phyloP scores from a whole-genome alignment of 2,329 filamentous ascomycete species.

The Stemphylium lycopersici region DNA sequence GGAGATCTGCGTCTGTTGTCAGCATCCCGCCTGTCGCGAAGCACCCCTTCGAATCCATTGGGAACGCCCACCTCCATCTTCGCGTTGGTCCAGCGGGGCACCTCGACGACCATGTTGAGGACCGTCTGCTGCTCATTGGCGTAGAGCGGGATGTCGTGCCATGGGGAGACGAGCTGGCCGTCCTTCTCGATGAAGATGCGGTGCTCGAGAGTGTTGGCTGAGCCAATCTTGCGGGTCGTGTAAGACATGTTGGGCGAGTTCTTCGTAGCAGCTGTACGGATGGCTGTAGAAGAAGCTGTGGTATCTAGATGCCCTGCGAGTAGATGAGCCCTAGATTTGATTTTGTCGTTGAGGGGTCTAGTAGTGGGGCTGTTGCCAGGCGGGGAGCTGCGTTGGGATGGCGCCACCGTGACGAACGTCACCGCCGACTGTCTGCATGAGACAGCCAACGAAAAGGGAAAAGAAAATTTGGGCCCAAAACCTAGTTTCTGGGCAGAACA shows the following conservation, averaged over 20 bases:
- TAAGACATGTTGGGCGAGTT: slow-evolving; percentile 64
- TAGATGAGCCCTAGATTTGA: slow-evolving; percentile 48
- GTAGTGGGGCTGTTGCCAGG: slow-evolving; percentile 47
- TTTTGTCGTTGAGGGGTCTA: slow-evolving; percentile 48
- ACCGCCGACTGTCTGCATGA: slow-evolving; percentile 44
- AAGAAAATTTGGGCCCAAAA: slow-evolving; percentile 23
- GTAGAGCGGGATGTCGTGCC: slow-evolving; percentile 98
- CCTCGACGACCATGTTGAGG: slow-evolving; percentile 99
- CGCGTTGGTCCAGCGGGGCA: slow-evolving; percentile 98
- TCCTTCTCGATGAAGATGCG: slow-evolving; percentile 98
- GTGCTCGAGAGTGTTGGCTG: slow-evolving; percentile 93
- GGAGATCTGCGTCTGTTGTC: slow-evolving; percentile 73
- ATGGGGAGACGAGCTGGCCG: slow-evolving; percentile 90
- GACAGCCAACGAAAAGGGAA: slow-evolving; percentile 34
- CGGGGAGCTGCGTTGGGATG: slow-evolving; percentile 42
- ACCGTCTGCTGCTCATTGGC: slow-evolving; percentile 95
- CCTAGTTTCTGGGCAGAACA: slow-evolving; percentile 26
- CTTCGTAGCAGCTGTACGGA: slow-evolving; percentile 13
- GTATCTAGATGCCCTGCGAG: slow-evolving; percentile 50
- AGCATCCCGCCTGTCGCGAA: slow-evolving; percentile 15
- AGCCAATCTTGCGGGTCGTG: slow-evolving; percentile 83
- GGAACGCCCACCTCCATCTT: slow-evolving; percentile 86
- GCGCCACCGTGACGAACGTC: slow-evolving; percentile 50
- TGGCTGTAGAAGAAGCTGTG: slow-evolving; percentile 28
- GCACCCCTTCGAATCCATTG: slow-evolving; percentile 9